phyloP scores from a whole-genome alignment of 2,329 filamentous ascomycete species.

The Drechmeria coniospora region DNA sequence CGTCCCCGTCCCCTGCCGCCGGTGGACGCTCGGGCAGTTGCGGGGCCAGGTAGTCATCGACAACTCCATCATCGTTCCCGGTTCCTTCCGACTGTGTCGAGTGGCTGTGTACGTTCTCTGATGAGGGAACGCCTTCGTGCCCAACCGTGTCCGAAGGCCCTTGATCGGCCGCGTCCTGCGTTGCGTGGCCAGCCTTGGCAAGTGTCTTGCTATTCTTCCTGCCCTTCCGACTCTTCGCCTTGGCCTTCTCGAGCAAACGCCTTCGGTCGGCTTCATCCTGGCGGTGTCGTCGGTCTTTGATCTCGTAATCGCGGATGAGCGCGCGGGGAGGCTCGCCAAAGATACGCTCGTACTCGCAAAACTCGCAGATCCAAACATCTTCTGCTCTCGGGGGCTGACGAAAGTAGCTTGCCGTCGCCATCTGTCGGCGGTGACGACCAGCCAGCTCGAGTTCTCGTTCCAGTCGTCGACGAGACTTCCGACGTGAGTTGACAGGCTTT shows the following conservation, averaged over 20 bases:
- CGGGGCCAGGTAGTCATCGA: constrained; percentile 12
- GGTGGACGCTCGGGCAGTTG: constrained; percentile 6
- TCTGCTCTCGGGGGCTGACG: constrained; percentile 54
- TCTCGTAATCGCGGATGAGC: constrained; percentile 81
- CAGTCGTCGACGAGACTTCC: constrained; percentile 48
- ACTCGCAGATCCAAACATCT: constrained; percentile 91
- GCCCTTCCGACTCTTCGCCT: constrained; percentile 80
- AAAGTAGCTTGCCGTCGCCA: constrained; percentile 63
- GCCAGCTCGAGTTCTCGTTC: constrained; percentile 59
- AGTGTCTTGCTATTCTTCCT: constrained; percentile 59
- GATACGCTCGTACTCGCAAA: constrained; percentile 94
- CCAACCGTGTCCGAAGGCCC: constrained; percentile 9
- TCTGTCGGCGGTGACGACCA: constrained; percentile 60
- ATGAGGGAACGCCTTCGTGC: constrained; percentile 7
- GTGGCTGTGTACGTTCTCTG: constrained; percentile 16
- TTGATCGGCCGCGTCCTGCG: constrained; percentile 9
- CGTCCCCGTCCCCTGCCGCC: constrained; percentile 3
- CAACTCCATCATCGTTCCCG: constrained; percentile 20
- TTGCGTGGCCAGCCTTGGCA: constrained; percentile 12
- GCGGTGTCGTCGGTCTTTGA: constrained; percentile 76
- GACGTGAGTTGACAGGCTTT: constrained; percentile 19
- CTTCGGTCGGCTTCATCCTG: constrained; percentile 77
- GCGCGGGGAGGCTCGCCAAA: constrained; percentile 78
- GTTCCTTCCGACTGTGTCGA: constrained; percentile 22
- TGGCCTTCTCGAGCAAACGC: constrained; percentile 76